Evolutionary conservation across 164 flowering plant genomes (phyloP).

Genomic region (Sextonia rubra): DNA sequence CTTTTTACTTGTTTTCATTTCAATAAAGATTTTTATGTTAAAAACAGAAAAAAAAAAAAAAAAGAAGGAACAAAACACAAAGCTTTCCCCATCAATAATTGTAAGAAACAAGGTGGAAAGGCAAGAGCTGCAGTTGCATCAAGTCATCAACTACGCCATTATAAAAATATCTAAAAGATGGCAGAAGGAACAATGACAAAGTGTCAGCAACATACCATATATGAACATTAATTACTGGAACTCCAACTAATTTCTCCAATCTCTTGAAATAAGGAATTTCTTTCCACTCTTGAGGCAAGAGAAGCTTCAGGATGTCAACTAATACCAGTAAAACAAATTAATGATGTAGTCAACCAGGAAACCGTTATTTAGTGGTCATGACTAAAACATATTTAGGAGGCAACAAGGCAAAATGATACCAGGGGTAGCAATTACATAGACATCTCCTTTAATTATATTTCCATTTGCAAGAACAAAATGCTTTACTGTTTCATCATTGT

Average conservation of each 20-base stretch:
- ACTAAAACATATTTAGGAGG: neutral
- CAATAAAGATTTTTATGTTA: too few relatives aligned
- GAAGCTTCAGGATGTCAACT: conserved; percentile 95
- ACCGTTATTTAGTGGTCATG: neutral
- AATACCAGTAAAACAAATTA: conserved; percentile 18
- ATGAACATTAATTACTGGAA: conserved; percentile 96
- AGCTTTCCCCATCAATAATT: neutral
- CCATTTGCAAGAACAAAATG: conserved; percentile 63
- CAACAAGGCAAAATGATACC: conserved; percentile 34
- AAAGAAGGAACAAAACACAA: too few relatives aligned
- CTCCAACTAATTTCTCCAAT: conserved; percentile 93
- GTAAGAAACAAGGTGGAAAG: neutral
- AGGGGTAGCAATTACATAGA: conserved; percentile 87
- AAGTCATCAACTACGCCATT: neutral
- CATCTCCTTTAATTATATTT: conserved; percentile 68
- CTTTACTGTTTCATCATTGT: conserved; percentile 74
- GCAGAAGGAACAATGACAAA: neutral
- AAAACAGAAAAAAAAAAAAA: too few relatives aligned
- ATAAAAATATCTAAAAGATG: neutral
- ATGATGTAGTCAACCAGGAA: neutral
- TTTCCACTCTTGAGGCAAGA: conserved; percentile 87
- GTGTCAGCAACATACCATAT: conserved; percentile 61
- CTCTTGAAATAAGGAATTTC: conserved; percentile 72
- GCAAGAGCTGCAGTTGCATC: neutral
- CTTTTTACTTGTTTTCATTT: too few relatives aligned